Conservation (phyloP, 192 early-diverging fungal species). For the Allomyces macrogynus region DNA sequence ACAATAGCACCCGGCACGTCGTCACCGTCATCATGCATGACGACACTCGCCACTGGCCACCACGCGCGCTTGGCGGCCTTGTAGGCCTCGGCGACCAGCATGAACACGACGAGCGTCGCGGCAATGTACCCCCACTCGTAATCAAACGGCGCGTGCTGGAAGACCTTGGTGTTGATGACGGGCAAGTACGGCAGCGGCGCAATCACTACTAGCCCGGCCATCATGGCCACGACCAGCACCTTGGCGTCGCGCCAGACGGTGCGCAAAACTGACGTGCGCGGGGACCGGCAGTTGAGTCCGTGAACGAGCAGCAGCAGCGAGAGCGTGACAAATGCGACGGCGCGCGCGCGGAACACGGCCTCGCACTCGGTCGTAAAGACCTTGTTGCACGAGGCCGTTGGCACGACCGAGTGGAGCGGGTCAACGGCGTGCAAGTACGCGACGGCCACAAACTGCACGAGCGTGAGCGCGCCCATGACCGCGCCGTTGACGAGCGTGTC, state of each 20-base stretch:
- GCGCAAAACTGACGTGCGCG: no score
- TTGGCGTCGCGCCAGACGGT: no score
- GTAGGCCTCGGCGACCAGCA: conserved; percentile 41
- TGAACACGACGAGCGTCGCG: conserved; percentile 33
- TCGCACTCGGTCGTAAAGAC: neutral
- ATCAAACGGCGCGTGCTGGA: conserved; percentile 36
- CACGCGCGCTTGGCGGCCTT: conserved; percentile 29
- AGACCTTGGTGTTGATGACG: conserved; percentile 33
- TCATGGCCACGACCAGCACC: conserved; percentile 5
- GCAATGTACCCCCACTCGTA: conserved; percentile 57
- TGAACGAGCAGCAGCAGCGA: conserved; percentile 76
- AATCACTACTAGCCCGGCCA: conserved; percentile 27
- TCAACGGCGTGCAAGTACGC: conserved; percentile 39
- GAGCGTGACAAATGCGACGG: conserved; percentile 54
- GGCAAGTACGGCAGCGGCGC: conserved; percentile 45
- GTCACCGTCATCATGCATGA: no score
- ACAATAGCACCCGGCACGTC: no score
- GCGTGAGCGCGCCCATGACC: conserved; percentile 41
- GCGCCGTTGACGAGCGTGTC: conserved; percentile 50
- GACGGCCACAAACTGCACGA: conserved; percentile 48
- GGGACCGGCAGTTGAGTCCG: conserved; percentile 55
- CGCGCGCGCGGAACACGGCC: conserved; percentile 23
- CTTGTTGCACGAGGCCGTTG: neutral
- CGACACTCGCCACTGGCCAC: no score
- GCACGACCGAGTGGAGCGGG: conserved; percentile 10